Evolutionary conservation across 352 stramenopile genomes (phyloP).

Genomic region (Phytophthora meadii): DNA sequence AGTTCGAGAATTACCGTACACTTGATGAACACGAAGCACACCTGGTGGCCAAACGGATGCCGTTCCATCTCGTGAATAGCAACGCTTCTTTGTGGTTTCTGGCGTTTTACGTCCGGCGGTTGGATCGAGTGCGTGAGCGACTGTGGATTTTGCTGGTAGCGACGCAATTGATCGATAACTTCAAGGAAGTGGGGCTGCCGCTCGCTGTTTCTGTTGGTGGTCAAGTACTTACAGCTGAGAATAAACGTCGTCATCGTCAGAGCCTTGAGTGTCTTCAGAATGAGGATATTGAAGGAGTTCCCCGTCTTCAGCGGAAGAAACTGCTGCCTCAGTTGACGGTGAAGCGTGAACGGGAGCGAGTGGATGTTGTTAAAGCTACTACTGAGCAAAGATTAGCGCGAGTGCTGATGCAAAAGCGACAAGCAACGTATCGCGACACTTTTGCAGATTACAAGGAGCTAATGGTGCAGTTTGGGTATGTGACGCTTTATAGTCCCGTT

Average conservation of each 20-base stretch:
- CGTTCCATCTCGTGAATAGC: conserved; percentile 82
- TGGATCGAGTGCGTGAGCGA: conserved; percentile 66
- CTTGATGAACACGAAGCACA: conserved; percentile 70
- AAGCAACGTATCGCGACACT: conserved; percentile 68
- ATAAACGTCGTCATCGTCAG: conserved; percentile 41
- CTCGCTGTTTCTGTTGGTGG: conserved; percentile 54
- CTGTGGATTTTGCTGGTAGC: conserved; percentile 76
- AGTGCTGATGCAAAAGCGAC: conserved; percentile 67
- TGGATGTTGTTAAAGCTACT: conserved; percentile 35
- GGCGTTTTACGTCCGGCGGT: conserved; percentile 62
- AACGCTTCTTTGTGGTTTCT: conserved; percentile 78
- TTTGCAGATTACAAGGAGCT: conserved; percentile 83
- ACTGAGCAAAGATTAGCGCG: conserved; percentile 53
- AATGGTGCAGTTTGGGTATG: conserved; percentile 93
- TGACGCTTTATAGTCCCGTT: conserved; percentile 92
- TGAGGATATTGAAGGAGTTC: conserved; percentile 8
- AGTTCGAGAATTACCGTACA: conserved; percentile 80
- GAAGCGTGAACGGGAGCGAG: conserved; percentile 8
- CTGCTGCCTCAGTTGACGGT: conserved; percentile 13
- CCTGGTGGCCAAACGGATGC: conserved; percentile 77
- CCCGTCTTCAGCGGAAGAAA: conserved; percentile 9
- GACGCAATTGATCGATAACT: conserved; percentile 72
- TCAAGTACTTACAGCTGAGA: conserved; percentile 52
- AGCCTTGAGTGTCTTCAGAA: conserved; percentile 29
- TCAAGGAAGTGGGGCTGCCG: conserved; percentile 71